Conservation (phyloP, 805 yeast species). For the Candida saitoana region DNA sequence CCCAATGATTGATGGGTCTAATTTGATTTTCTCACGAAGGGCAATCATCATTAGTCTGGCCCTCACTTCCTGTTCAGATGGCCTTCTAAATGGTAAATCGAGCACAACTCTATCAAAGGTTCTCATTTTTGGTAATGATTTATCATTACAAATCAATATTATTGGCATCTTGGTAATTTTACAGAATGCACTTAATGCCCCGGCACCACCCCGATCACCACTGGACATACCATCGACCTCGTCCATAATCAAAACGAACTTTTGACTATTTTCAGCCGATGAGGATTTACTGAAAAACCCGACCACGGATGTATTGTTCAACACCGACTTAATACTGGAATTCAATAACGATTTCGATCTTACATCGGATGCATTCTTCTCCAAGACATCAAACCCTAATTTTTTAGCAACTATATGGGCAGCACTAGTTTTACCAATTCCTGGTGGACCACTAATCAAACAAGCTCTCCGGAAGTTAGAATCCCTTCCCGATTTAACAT, state of each 20-base stretch:
- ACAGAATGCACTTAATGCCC: conserved; percentile 85
- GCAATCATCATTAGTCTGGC: conserved; percentile 90
- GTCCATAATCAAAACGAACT: conserved; percentile 88
- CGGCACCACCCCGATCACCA: conserved; percentile 98
- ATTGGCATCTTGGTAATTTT: conserved; percentile 83
- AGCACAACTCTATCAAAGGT: conserved; percentile 82
- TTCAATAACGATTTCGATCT: conserved; percentile 78
- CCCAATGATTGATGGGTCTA: conserved; percentile 78
- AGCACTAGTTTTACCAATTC: conserved; percentile 79
- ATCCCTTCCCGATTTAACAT: conserved; percentile 40
- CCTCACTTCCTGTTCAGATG: conserved; percentile 75
- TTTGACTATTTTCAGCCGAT: conserved; percentile 42
- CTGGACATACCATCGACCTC: conserved; percentile 99
- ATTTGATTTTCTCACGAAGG: conserved; percentile 70
- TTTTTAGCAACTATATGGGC: conserved; percentile 71
- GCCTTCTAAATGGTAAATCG: conserved; percentile 84
- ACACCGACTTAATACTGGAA: conserved; percentile 60
- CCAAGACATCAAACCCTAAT: conserved; percentile 69
- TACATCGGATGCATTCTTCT: conserved; percentile 84
- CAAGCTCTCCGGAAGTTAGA: conserved; percentile 68
- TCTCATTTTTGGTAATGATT: conserved; percentile 89
- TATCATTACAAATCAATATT: conserved; percentile 91
- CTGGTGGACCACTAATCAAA: conserved; percentile 83
- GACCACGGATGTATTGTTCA: conserved; percentile 77
- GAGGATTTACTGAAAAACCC: conserved; percentile 58